Evolutionary conservation across 768 basidiomycete species (phyloP).

Genomic region (Mrakia frigida): DNA sequence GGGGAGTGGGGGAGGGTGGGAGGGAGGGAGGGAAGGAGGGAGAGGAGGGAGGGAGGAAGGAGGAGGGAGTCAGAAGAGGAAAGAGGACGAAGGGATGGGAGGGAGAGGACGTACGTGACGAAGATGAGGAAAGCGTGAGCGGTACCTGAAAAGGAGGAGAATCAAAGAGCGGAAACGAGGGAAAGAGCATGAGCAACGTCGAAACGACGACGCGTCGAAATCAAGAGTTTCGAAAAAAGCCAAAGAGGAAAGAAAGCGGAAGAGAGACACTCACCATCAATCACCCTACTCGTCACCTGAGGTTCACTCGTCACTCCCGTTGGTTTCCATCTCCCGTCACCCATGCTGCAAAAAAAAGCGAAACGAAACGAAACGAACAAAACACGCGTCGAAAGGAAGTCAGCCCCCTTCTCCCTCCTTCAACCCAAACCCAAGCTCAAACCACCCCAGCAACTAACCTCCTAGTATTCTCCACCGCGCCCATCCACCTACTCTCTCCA

Average conservation of each 20-base stretch:
- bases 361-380: conserved; percentile 16
- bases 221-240: no score
- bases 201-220: background rate
- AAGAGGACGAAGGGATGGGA: background rate
- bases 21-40: background rate
- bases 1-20: no score
- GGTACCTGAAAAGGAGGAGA: conserved; percentile 51
- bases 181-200: background rate
- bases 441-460: no score
- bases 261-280: conserved; percentile 25
- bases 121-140: conserved; percentile 83
- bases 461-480: conserved; percentile 83
- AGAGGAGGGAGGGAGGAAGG: background rate
- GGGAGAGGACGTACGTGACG: conserved; percentile 51
- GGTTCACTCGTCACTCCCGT: conserved; percentile 66
- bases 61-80: no score
- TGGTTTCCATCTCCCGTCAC: conserved; percentile 80
- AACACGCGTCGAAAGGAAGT: no score
- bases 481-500: conserved; percentile 96
- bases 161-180: background rate
- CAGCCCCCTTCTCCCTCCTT: conserved; percentile 55
- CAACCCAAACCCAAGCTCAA: conserved; percentile 24
- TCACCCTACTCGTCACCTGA: conserved; percentile 27
- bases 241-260: background rate
- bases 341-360: conserved; percentile 47